Conservation (phyloP, 441 rosid genomes). For the Adansonia rubrostipa region DNA sequence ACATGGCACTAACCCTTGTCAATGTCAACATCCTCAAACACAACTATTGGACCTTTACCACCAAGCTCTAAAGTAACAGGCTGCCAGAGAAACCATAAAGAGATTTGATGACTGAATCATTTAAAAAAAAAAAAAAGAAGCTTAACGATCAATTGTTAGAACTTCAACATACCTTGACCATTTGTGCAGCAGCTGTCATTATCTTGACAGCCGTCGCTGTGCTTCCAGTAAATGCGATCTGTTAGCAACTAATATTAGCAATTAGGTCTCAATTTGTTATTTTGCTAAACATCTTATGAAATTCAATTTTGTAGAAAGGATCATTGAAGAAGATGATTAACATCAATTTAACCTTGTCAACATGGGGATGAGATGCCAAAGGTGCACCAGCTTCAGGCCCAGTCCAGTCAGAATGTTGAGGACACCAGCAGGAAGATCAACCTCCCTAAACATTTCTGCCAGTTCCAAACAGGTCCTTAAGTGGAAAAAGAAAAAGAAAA, state of each 20-base stretch:
- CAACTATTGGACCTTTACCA: conserved; percentile 93
- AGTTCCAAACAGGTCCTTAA: conserved; percentile 94
- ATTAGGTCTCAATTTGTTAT: neutral
- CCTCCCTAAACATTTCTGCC: conserved; percentile 85
- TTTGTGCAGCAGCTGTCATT: conserved; percentile 84
- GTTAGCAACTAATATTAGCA: conserved; percentile 36
- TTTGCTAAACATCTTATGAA: neutral
- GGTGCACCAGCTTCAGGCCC: conserved; percentile 98
- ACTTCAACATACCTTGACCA: conserved; percentile 66
- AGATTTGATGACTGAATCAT: conserved; percentile 23
- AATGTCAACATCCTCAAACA: conserved; percentile 91
- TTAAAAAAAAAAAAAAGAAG: neutral
- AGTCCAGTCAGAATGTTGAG: conserved; percentile 90
- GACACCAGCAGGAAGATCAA: conserved; percentile 93
- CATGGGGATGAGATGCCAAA: conserved; percentile 84
- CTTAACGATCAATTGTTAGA: conserved; percentile 22
- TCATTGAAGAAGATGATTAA: conserved; percentile 18
- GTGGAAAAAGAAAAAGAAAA: conserved; percentile 26
- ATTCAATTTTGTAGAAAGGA: conserved; percentile 5
- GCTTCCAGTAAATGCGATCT: conserved; percentile 98
- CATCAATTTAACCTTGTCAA: conserved; percentile 73
- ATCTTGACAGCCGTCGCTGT: conserved; percentile 77
- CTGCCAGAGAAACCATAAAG: conserved; percentile 47
- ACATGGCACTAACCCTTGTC: conserved; percentile 69
- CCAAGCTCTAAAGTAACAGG: conserved; percentile 98